Evolutionary conservation across 306 rosid genomes (phyloP).

Genomic region (Arachis stenosperma): DNA sequence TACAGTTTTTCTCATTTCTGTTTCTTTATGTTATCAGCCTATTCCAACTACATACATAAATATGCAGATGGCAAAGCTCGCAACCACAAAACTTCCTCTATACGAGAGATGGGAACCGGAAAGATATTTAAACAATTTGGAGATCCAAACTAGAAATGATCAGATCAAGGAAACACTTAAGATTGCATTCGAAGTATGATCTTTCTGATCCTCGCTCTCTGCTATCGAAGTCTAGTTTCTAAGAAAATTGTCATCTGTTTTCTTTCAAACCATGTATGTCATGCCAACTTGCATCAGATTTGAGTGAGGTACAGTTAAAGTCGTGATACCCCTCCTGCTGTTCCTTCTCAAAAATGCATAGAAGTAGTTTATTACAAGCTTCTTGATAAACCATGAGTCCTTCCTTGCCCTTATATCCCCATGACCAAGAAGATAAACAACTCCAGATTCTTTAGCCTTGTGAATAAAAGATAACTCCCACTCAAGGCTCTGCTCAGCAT

Average conservation of each 20-base stretch:
- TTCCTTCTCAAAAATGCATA: constrained; percentile 92
- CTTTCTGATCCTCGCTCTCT: constrained; percentile 24
- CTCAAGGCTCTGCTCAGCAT: constrained; percentile 84
- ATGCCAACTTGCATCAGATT: constrained; percentile 96
- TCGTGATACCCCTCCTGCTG: constrained; percentile 90
- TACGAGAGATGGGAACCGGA: constrained; percentile 2
- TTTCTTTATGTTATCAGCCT: constrained; percentile 31
- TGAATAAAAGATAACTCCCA: constrained; percentile 86
- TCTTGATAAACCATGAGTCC: constrained; percentile 93
- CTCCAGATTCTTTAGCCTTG: constrained; percentile 95
- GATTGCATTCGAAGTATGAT: constrained; percentile 18
- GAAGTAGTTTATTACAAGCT: constrained; percentile 83
- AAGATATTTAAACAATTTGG: constrained; percentile 14
- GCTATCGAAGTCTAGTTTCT: constrained; percentile 10
- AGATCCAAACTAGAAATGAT: constrained; percentile 35
- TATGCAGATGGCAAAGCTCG: constrained; percentile 29
- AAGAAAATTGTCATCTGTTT: background rate
- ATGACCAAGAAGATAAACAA: constrained; percentile 94
- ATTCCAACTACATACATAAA: constrained; percentile 9
- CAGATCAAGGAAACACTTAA: constrained; percentile 7
- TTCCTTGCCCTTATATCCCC: constrained; percentile 93
- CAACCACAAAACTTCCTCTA: constrained; percentile 20
- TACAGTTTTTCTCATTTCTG: constrained; percentile 11
- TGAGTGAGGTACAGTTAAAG: constrained; percentile 90
- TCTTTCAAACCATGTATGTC: constrained; percentile 92